Base-by-base conservation (phyloP, 148 eudicot genomes). In the Pouteria glomerata region DNA sequence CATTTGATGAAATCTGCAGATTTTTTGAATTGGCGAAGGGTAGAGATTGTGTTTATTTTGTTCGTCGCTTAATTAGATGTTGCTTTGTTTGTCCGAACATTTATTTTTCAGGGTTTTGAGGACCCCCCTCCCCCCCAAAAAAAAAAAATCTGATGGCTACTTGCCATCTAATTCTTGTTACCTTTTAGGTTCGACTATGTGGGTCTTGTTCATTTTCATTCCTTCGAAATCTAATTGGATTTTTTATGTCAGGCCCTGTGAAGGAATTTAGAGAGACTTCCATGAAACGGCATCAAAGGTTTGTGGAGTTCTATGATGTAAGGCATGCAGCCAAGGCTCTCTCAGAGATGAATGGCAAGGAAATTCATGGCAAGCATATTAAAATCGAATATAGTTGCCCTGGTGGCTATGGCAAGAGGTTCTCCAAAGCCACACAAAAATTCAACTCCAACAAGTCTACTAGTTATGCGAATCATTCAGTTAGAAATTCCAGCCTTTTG, bases 191-290 rank as follows among this genome's bases (percentile, higher is more conserved):
- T n/a, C n/a, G n/a, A n/a, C n/a, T n/a, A n/a, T n/a, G n/a, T n/a
- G n/a, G n/a, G n/a, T n/a, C n/a, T n/a, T n/a, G n/a, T n/a, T n/a
- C n/a, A n/a, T n/a, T n/a, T n/a, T n/a, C n/a, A n/a, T n/a, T n/a
- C n/a, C n/a, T n/a, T n/a, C n/a, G n/a, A n/a, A n/a, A n/a, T n/a
- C n/a, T n/a, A n/a, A n/a, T n/a, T n/a, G n/a, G n/a, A n/a, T n/a
- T n/a, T n/a, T n/a, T n/a, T n/a, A 39, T 67, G 63, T 1, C 45
- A 94, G 98, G 98, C 6, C 74, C 76, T 48, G 87, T 94, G 66
- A 88, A 84, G 84, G 98, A 94, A 69, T 33, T 91, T 52, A 89
- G 98, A 31, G 93, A 85, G 63, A 91, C 96, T 16, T 97, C 98
- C 31, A 60, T 74, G 84, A 91, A 91, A 47, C 72, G 62, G 53